Conservation (phyloP, 805 yeast species). For the Candida xiaguanensis region DNA sequence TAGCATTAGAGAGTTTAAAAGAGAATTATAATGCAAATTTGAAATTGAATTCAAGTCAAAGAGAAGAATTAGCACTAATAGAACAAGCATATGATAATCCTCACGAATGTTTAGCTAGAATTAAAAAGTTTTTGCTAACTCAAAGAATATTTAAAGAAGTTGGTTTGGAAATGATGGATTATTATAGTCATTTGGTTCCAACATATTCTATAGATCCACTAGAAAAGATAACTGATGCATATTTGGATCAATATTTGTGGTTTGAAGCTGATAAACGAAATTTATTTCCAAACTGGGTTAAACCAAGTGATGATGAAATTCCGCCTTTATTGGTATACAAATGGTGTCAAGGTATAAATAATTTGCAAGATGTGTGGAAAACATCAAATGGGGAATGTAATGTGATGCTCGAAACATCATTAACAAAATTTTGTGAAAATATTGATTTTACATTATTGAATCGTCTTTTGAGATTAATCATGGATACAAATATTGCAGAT, state of each 20-base stretch:
- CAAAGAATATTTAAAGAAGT: conserved; percentile 92
- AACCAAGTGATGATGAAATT: conserved; percentile 90
- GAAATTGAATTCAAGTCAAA: conserved; percentile 76
- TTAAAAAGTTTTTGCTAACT: conserved; percentile 77
- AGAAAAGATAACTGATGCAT: conserved; percentile 95
- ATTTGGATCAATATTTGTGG: conserved; percentile 93
- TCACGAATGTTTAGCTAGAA: conserved; percentile 81
- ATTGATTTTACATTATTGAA: conserved; percentile 85
- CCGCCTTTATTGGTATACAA: conserved; percentile 90
- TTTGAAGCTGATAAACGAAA: conserved; percentile 87
- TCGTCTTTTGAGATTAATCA: conserved; percentile 70
- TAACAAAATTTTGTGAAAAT: conserved; percentile 74
- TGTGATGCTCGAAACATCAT: conserved; percentile 76
- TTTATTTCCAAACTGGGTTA: conserved; percentile 92
- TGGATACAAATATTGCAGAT: conserved; percentile 91
- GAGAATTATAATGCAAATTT: conserved; percentile 67
- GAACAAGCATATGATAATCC: conserved; percentile 98
- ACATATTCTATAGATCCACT: conserved; percentile 86
- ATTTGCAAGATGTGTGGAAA: conserved; percentile 76
- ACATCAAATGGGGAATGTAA: conserved; percentile 68
- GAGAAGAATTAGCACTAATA: conserved; percentile 89
- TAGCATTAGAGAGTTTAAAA: conserved; percentile 86
- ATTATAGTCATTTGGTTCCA: conserved; percentile 78
- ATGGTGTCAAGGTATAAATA: conserved; percentile 91
- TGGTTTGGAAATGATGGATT: conserved; percentile 84